phyloP scores from a whole-genome alignment of 306 rosid species.

The Trifolium fragiferum region DNA sequence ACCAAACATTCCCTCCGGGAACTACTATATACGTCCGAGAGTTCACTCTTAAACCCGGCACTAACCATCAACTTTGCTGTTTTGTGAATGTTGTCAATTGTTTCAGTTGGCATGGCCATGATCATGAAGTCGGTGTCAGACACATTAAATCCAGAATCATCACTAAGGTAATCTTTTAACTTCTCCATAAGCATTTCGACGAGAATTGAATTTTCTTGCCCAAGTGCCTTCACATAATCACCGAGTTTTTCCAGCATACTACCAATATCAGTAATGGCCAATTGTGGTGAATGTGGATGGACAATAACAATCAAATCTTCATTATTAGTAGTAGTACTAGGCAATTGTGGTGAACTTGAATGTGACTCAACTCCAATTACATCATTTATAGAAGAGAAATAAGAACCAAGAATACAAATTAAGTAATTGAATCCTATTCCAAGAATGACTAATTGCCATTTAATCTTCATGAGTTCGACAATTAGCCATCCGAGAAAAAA shows the following conservation, averaged over 20 bases:
- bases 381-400: no score
- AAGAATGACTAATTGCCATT: no score
- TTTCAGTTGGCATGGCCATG: conserved; percentile 62
- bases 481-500: no score
- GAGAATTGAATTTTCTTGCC: no score
- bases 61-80: conserved; percentile 65
- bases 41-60: conserved; percentile 63
- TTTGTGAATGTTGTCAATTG: conserved; percentile 62
- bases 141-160: neutral
- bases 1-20: neutral
- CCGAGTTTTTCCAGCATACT: no score
- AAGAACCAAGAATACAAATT: no score
- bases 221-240: no score
- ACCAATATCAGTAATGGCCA: neutral
- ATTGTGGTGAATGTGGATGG: neutral
- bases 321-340: no score
- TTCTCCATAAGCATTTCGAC: neutral
- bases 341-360: no score
- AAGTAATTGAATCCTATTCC: no score
- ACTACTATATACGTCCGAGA: conserved; percentile 56
- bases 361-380: no score
- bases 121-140: conserved; percentile 54
- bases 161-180: neutral
- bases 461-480: no score
- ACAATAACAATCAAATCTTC: neutral